Evolutionary conservation across 2,329 filamentous ascomycete genomes (phyloP).

Genomic region (Hymenoscyphus fructigenus): DNA sequence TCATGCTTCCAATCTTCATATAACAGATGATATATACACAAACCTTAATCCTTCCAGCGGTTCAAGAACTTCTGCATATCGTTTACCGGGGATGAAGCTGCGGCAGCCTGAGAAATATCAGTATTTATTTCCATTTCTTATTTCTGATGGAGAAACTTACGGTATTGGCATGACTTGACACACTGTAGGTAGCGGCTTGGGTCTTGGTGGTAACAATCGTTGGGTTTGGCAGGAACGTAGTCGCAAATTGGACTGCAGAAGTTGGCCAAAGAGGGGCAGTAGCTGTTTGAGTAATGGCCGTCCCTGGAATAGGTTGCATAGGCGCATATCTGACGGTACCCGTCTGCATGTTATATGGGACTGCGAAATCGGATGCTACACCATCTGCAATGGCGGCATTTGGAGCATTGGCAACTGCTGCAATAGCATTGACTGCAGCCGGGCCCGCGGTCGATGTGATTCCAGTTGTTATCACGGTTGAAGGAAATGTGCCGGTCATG

Average conservation of each 20-base stretch:
- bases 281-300: slow-evolving; percentile 40
- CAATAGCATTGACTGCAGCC: slow-evolving; percentile 25
- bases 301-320: slow-evolving; percentile 41
- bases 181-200: slow-evolving; percentile 36
- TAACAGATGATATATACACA: not conserved
- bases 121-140: not conserved
- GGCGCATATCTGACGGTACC: slow-evolving; percentile 41
- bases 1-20: not conserved
- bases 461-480: slow-evolving; percentile 39
- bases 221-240: slow-evolving; percentile 34
- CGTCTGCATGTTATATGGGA: slow-evolving; percentile 39
- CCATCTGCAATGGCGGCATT: slow-evolving; percentile 4
- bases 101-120: slow-evolving; percentile 26
- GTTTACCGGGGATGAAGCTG: slow-evolving; percentile 35
- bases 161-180: slow-evolving; percentile 39
- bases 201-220: slow-evolving; percentile 39
- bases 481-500: slow-evolving; percentile 61
- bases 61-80: slow-evolving; percentile 40
- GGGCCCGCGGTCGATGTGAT: slow-evolving; percentile 39
- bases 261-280: slow-evolving; percentile 39
- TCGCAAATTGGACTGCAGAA: slow-evolving; percentile 37
- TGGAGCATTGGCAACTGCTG: slow-evolving; percentile 10
- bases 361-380: slow-evolving; percentile 28
- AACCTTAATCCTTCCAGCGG: slow-evolving; percentile 40
- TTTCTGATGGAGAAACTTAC: slow-evolving; percentile 27